Evolutionary conservation across 2,329 filamentous ascomycete species (phyloP).

Genomic region (Didymella pomorum): DNA sequence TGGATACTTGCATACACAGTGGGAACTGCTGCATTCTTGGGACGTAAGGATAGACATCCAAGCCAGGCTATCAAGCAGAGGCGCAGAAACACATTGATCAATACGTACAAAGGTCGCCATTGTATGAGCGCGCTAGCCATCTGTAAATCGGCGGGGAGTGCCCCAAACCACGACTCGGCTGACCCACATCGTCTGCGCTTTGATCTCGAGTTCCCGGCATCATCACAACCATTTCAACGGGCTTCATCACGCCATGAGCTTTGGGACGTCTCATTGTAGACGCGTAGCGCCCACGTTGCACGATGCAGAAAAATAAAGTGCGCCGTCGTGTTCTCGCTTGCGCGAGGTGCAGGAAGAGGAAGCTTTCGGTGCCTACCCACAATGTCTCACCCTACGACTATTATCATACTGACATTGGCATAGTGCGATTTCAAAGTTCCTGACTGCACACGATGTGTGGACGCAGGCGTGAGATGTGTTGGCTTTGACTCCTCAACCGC

Average conservation of each 20-base stretch:
- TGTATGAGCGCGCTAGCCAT: constrained; percentile 15
- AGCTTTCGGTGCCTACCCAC: constrained; percentile 42
- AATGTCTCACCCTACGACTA: constrained; percentile 17
- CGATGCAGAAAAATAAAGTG: constrained; percentile 47
- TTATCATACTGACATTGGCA: constrained; percentile 26
- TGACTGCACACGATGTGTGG: constrained; percentile 45
- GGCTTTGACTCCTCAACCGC: constrained; percentile 48
- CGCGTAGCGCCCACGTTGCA: constrained; percentile 24
- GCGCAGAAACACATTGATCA: constrained; percentile 2
- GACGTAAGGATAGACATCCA: background rate
- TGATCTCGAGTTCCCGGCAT: constrained; percentile 21
- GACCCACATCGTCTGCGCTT: constrained; percentile 11
- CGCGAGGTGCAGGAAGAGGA: constrained; percentile 47
- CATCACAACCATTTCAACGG: constrained; percentile 20
- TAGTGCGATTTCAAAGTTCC: constrained; percentile 50
- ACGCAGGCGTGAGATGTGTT: constrained; percentile 42
- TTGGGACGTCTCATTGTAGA: constrained; percentile 24
- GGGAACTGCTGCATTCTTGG: constrained; percentile 6
- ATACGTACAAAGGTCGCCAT: constrained; percentile 4
- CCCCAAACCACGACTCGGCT: constrained; percentile 13
- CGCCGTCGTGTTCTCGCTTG: constrained; percentile 48
- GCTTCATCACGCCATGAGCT: constrained; percentile 33
- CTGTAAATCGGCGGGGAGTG: constrained; percentile 6
- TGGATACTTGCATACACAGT: constrained; percentile 7
- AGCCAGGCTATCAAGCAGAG: constrained; percentile 1